phyloP scores from a whole-genome alignment of 306 rosid genomes.

The Prunus fruticosa region DNA sequence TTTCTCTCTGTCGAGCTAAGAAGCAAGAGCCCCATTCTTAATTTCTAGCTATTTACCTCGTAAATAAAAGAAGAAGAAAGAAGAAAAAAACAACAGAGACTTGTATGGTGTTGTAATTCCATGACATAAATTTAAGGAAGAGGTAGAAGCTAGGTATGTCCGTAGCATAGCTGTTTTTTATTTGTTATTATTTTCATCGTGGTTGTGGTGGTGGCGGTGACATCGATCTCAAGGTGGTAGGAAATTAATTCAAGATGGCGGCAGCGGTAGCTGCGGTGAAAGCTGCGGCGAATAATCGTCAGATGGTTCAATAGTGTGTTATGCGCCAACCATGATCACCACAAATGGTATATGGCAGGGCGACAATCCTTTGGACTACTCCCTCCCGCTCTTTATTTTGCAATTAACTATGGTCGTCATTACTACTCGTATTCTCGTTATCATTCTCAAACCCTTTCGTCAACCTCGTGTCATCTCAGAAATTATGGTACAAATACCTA shows the following conservation, averaged over 20 bases:
- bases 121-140: neutral
- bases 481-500: slow-evolving; percentile 46
- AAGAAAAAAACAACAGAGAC: neutral
- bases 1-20: neutral
- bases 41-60: neutral
- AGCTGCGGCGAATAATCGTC: neutral
- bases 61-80: neutral
- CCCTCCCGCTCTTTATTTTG: slow-evolving; percentile 89
- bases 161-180: neutral
- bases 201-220: neutral
- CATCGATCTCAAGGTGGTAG: neutral
- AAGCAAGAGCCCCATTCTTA: neutral
- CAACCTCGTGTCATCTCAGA: slow-evolving; percentile 95
- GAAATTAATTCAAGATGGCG: neutral
- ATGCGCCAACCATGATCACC: slow-evolving; percentile 83
- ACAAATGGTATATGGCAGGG: slow-evolving; percentile 98
- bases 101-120: neutral
- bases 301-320: slow-evolving; percentile 55
- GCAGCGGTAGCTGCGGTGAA: neutral
- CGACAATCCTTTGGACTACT: slow-evolving; percentile 86
- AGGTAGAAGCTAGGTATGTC: neutral
- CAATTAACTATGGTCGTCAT: slow-evolving; percentile 69
- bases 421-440: slow-evolving; percentile 61
- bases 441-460: slow-evolving; percentile 78
- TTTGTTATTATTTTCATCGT: neutral